Evolutionary conservation across 495 filamentous ascomycete genomes (phyloP).

Genomic region (Tirmania nivea): DNA sequence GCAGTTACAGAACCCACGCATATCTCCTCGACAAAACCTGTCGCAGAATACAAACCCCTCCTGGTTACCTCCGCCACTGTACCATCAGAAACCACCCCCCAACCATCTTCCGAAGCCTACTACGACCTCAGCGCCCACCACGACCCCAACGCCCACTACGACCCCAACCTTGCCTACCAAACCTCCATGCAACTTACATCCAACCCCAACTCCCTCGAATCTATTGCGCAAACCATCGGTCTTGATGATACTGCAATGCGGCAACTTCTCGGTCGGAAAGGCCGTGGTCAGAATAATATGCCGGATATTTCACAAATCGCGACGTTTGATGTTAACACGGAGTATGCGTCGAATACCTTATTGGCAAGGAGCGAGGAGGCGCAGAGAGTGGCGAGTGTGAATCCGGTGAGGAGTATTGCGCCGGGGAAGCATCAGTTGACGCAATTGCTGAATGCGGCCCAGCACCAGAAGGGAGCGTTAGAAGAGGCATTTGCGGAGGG

Average conservation of each 20-base stretch:
- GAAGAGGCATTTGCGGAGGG: conserved; percentile 18
- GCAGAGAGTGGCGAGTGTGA: conserved; percentile 16
- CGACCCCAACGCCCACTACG: neutral
- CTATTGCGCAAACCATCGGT: conserved; percentile 11
- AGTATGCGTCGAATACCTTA: conserved; percentile 18
- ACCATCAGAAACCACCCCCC: neutral
- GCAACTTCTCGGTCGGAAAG: neutral
- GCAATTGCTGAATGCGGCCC: conserved; percentile 16
- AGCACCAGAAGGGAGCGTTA: conserved; percentile 18
- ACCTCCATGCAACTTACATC: neutral
- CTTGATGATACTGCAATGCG: conserved; percentile 10
- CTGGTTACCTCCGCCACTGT: neutral
- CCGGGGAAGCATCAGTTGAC: conserved; percentile 18
- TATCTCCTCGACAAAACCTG: neutral
- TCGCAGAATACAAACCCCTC: neutral
- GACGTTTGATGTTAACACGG: conserved; percentile 18
- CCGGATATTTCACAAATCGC: conserved; percentile 11
- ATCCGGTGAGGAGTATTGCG: conserved; percentile 16
- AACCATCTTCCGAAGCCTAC: neutral
- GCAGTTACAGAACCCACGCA: neutral
- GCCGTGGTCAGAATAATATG: conserved; percentile 8
- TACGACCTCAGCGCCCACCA: neutral
- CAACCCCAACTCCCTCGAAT: conserved; percentile 12
- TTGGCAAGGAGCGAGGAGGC: conserved; percentile 13
- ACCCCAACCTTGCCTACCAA: neutral